Evolutionary conservation across 352 stramenopile genomes (phyloP), one percentile per base, ranked within the genome.

Genomic region (Globisporangium heterothallicum): DNA sequence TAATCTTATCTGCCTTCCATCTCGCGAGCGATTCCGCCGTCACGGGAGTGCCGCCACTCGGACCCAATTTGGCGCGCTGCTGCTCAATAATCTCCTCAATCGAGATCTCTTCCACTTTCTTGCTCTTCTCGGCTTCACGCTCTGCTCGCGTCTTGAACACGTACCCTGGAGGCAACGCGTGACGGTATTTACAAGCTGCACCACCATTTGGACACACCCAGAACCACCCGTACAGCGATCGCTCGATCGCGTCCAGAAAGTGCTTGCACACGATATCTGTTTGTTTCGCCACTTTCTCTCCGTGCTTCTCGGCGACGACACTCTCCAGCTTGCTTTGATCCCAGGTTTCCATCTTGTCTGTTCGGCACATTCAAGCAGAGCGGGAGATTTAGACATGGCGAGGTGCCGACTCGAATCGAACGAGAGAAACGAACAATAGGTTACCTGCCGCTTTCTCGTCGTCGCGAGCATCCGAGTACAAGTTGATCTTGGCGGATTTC

Each of bases 21-120:
- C 87, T 91, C 0, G 82, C 84, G 49, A 97, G 80, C 13, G 86
- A 64, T 53, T 96, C 87, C 10, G 82, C 83, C 27, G 86, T 97
- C 22, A 97, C 88, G 3, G 85, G 88, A 3, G 86, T 96, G 30
- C 90, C 82, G 14, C 79, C 81, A 5, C 56, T 79, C n/a, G 82
- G 75, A n/a, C 80, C 86, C 18, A 97, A 68, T 64, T 89, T 91
- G 19, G 86, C 78, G 35, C 88, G 84, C 64, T 95, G 82, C 68
- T 93, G 66, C 67, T 96, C 86, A 41, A 96, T 96, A 45, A 94
- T 95, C 64, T 96, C 86, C 52, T 95, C 81, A 42, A 94, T 94
- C 12, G 83, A 92, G 44, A 96, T 72, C 19, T 94, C 85, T 3
- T 76, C 71, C 24, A 84, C 76, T 67, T 92, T 92, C 18, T 88